These are phyloP conservation scores for Imleria badia DNA, from an alignment of 768 basidiomycete genomes.

Conservation along the genomic window DNA sequence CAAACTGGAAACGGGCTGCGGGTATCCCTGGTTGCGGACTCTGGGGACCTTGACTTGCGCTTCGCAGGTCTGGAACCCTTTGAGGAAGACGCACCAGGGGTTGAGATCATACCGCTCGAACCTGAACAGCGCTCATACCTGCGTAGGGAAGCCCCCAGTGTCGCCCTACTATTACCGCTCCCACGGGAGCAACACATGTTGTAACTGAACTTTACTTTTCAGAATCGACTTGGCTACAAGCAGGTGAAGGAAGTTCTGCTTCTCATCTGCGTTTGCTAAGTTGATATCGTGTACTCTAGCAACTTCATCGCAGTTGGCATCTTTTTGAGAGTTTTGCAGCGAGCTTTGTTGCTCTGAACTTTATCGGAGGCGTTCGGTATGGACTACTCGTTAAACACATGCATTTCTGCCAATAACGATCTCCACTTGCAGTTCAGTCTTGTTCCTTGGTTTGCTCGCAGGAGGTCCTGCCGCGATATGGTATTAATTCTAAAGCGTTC, in stretches of 20 bases:
- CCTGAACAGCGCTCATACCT: constrained; percentile 97
- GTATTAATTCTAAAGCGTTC: constrained; percentile 33
- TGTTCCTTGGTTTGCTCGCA: constrained; percentile 80
- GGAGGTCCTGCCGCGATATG: constrained; percentile 89
- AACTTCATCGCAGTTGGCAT: constrained; percentile 85
- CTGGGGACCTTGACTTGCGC: constrained; percentile 11
- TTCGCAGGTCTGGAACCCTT: constrained; percentile 9
- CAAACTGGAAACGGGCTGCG: constrained; percentile 79
- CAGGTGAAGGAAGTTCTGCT: constrained; percentile 45
- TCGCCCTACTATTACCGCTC: constrained; percentile 46
- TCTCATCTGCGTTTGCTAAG: neutral
- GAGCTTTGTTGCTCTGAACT: constrained; percentile 87
- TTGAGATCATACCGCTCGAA: constrained; percentile 99
- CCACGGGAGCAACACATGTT: constrained; percentile 37
- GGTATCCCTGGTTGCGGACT: constrained; percentile 66
- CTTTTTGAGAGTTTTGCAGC: constrained; percentile 84
- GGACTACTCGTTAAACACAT: constrained; percentile 1
- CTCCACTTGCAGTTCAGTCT: constrained; percentile 50
- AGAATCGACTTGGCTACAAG: constrained; percentile 80
- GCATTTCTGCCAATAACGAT: constrained; percentile 1
- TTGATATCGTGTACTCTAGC: constrained; percentile 40
- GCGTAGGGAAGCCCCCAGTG: constrained; percentile 96
- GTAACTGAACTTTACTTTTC: constrained; percentile 48
- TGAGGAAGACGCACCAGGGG: constrained; percentile 45
- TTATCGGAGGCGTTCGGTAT: constrained; percentile 84